Evolutionary conservation across 2,329 filamentous ascomycete genomes (phyloP).

Genomic region (Cucurbitaria berberidis): DNA sequence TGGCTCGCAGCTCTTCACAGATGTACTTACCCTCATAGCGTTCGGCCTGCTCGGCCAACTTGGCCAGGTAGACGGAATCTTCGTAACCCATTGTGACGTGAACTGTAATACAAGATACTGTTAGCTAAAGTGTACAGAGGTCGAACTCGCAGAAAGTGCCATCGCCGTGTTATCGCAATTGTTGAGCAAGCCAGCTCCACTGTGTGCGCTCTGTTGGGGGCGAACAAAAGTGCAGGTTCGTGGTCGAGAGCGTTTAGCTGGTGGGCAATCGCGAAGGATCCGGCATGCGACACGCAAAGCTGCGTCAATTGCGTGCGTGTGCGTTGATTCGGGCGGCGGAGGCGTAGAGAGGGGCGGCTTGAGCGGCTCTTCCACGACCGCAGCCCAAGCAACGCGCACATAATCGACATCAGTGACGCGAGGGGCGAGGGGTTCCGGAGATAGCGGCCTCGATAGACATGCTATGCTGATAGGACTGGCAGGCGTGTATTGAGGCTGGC

Average conservation of each 20-base stretch:
- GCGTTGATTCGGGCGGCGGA: slow-evolving; percentile 23
- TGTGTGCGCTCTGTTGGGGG: slow-evolving; percentile 21
- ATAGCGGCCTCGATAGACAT: slow-evolving; percentile 15
- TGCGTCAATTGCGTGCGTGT: slow-evolving; percentile 26
- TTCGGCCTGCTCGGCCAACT: slow-evolving; percentile 99
- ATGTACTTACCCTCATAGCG: slow-evolving; percentile 86
- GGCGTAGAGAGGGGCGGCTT: slow-evolving; percentile 40
- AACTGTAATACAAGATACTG: slow-evolving; percentile 27
- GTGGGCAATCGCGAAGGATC: background rate
- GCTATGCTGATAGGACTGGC: slow-evolving; percentile 26
- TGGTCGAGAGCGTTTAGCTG: background rate
- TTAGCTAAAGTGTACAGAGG: slow-evolving; percentile 30
- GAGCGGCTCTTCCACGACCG: slow-evolving; percentile 27
- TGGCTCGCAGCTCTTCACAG: slow-evolving; percentile 2
- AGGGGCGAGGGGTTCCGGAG: slow-evolving; percentile 11
- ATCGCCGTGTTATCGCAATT: slow-evolving; percentile 13
- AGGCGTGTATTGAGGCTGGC: slow-evolving; percentile 26
- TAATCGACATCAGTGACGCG: slow-evolving; percentile 12
- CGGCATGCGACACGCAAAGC: slow-evolving; percentile 11
- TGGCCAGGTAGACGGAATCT: slow-evolving; percentile 99
- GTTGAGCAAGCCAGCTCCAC: slow-evolving; percentile 24
- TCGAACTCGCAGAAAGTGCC: slow-evolving; percentile 19
- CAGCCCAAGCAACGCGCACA: slow-evolving; percentile 18
- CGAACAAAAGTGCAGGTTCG: slow-evolving; percentile 10
- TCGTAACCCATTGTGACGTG: slow-evolving; percentile 90